Conservation (phyloP, 148 eudicot genomes). For the Drosera capensis region DNA sequence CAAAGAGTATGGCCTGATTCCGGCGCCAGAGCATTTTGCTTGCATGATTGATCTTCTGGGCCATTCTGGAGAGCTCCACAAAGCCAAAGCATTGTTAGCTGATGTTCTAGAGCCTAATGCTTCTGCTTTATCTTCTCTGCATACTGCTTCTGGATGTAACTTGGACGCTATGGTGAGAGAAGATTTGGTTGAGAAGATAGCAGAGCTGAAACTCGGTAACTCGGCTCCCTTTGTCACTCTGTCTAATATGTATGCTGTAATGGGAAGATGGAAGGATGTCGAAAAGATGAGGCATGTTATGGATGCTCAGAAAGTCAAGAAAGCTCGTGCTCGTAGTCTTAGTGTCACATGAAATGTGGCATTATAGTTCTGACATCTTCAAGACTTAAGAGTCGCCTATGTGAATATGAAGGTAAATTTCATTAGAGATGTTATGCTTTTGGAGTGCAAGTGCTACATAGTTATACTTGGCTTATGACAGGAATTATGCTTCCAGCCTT, state of each 20-base stretch:
- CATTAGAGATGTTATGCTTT: too few species aligned
- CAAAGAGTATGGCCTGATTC: slow-evolving; percentile 27
- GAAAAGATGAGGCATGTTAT: slow-evolving; percentile 39
- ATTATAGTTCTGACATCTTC: too few species aligned
- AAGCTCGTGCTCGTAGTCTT: slow-evolving; percentile 37
- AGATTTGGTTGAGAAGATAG: slow-evolving; percentile 39
- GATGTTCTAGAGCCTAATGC: slow-evolving; percentile 27
- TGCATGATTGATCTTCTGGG: slow-evolving; percentile 63
- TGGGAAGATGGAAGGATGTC: slow-evolving; percentile 66
- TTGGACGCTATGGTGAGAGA: slow-evolving; percentile 38
- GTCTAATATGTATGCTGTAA: slow-evolving; percentile 59
- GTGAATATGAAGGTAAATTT: too few species aligned
- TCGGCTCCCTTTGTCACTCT: slow-evolving; percentile 39
- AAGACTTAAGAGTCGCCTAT: too few species aligned
- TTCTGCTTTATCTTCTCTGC: slow-evolving; percentile 44
- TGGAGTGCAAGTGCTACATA: too few species aligned
- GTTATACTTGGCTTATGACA: too few species aligned
- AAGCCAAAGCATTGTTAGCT: slow-evolving; percentile 36
- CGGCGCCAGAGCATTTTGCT: slow-evolving; percentile 37
- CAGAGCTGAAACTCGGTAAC: slow-evolving; percentile 38
- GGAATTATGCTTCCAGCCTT: too few species aligned
- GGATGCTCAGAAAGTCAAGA: slow-evolving; percentile 27
- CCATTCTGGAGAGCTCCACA: slow-evolving; percentile 47
- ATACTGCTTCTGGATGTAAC: slow-evolving; percentile 46
- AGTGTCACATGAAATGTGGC: slow-evolving; percentile 12